These are phyloP conservation scores for Oehlia diaphana DNA, from an alignment of 192 early-diverging fungal genomes.

Conservation along the genomic window DNA sequence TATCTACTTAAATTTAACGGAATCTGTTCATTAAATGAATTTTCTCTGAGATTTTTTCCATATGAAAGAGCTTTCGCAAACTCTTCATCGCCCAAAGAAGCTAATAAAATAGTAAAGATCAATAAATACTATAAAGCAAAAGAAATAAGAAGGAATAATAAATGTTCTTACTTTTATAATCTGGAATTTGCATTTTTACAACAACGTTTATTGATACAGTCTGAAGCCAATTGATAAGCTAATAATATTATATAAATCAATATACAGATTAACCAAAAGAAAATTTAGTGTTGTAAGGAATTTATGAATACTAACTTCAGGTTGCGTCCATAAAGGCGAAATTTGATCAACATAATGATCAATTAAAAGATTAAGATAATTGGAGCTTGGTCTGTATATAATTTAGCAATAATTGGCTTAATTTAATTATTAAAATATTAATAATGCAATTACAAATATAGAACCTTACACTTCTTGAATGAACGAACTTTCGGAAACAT, in stretches of 20 bases:
- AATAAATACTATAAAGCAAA: neutral
- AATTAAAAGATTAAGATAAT: slow-evolving; percentile 64
- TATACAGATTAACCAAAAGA: neutral
- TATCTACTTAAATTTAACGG: slow-evolving; percentile 46
- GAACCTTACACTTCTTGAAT: slow-evolving; percentile 42
- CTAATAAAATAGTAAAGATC: neutral
- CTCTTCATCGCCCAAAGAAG: neutral
- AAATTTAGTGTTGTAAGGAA: neutral
- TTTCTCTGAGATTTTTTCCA: slow-evolving; percentile 23
- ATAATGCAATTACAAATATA: neutral
- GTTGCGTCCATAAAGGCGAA: slow-evolving; percentile 81
- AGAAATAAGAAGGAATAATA: neutral
- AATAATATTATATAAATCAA: slow-evolving; percentile 33
- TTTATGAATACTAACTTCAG: slow-evolving; percentile 49
- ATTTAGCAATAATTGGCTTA: slow-evolving; percentile 17
- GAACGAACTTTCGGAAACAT: slow-evolving; percentile 51
- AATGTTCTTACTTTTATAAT: slow-evolving; percentile 1
- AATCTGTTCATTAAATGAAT: slow-evolving; percentile 26
- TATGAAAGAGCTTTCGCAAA: slow-evolving; percentile 1
- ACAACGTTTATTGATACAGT: slow-evolving; percentile 1
- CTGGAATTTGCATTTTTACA: slow-evolving; percentile 10
- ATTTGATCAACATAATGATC: slow-evolving; percentile 74
- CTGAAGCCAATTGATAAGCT: slow-evolving; percentile 49
- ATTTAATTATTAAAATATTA: neutral
- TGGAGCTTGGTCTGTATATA: slow-evolving; percentile 11